phyloP scores from a whole-genome alignment of 2,329 filamentous ascomycete species.

The Chlorencoelia australis region DNA sequence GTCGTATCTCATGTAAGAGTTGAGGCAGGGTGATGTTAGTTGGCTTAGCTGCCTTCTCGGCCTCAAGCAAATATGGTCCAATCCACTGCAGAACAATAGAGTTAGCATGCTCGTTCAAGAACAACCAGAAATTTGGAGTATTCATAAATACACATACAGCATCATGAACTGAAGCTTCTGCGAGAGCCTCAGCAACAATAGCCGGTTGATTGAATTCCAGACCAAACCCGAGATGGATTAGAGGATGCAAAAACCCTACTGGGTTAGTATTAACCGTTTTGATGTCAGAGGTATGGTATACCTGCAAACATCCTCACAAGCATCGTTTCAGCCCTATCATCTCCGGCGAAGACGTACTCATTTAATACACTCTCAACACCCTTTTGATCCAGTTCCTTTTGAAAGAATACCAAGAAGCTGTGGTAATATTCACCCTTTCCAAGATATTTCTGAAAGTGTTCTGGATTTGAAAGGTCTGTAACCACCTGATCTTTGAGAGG shows the following conservation, averaged over 20 bases:
- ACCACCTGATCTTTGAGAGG: conserved; percentile 32
- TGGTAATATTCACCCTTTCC: conserved; percentile 57
- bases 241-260: conserved; percentile 66
- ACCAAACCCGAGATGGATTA: conserved; percentile 80
- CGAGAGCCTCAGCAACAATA: conserved; percentile 69
- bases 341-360: conserved; percentile 59
- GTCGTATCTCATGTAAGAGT: conserved; percentile 50
- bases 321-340: conserved; percentile 57
- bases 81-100: conserved; percentile 31
- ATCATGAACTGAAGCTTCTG: conserved; percentile 63
- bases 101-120: not conserved
- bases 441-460: conserved; percentile 46
- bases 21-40: conserved; percentile 39
- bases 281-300: conserved; percentile 22
- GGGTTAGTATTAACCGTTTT: conserved; percentile 1
- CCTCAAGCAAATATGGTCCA: conserved; percentile 39
- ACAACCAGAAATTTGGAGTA: no score
- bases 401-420: conserved; percentile 70
- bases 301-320: conserved; percentile 58
- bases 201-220: conserved; percentile 75
- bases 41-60: conserved; percentile 38
- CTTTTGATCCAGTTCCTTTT: conserved; percentile 55
- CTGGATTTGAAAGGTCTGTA: conserved; percentile 35
- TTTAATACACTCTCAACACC: conserved; percentile 52
- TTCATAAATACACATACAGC: conserved; percentile 23